These are phyloP conservation scores for Rhodotorula mucilaginosa DNA, from an alignment of 1,284 basidiomycete species.

Conservation along the genomic window DNA sequence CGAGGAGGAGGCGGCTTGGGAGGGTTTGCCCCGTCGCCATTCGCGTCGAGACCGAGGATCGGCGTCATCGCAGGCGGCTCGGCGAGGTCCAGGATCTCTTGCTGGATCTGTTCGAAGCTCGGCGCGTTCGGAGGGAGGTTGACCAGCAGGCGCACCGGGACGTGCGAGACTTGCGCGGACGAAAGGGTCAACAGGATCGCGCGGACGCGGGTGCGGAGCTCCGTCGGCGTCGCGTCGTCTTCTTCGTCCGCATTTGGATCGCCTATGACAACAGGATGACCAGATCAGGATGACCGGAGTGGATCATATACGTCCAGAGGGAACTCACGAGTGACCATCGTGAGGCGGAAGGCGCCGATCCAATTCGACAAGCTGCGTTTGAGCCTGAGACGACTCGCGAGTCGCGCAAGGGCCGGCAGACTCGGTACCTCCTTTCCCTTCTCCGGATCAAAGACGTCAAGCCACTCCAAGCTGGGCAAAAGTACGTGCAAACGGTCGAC, in stretches of 20 bases:
- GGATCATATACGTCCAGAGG: rapidly evolving
- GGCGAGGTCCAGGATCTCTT: slow-evolving; percentile 9
- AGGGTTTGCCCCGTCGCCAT: background rate
- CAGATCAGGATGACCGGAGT: no score
- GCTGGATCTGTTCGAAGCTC: background rate
- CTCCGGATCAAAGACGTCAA: slow-evolving; percentile 9
- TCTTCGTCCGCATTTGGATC: background rate
- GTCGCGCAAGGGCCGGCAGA: slow-evolving; percentile 12
- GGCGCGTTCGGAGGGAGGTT: background rate
- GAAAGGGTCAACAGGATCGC: slow-evolving; percentile 21
- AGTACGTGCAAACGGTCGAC: slow-evolving; percentile 15
- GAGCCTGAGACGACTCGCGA: slow-evolving; percentile 2
- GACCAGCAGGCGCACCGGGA: slow-evolving; percentile 6
- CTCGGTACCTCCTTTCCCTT: background rate
- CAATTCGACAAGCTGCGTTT: background rate
- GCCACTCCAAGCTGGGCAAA: slow-evolving; percentile 3
- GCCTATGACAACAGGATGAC: background rate
- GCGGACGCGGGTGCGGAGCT: slow-evolving; percentile 2
- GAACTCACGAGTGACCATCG: slow-evolving; percentile 7
- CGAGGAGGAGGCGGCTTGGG: background rate
- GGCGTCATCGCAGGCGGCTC: background rate
- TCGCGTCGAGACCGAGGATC: background rate
- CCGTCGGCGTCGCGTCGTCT: background rate
- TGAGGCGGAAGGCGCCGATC: background rate
- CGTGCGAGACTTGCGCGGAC: slow-evolving; percentile 19